Evolutionary conservation across 2,329 filamentous ascomycete species (phyloP), one percentile per base, ranked within the genome.

Genomic region (Dactylellina haptotyla): DNA sequence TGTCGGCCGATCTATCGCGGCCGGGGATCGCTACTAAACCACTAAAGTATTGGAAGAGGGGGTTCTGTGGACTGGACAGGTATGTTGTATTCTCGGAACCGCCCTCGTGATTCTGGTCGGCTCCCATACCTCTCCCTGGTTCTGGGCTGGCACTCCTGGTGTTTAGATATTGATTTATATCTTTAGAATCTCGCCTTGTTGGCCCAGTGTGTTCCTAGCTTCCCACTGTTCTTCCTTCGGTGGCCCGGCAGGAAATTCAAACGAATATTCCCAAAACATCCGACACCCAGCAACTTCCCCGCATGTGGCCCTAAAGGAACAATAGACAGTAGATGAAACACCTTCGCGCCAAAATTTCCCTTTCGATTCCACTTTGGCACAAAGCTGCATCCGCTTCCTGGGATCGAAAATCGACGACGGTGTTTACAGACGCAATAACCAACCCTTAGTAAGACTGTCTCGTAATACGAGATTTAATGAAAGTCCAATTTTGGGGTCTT

Each of bases 401-500:
- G 20, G 20, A 46, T 39, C 18, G 6, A 32, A 59, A 23, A 37
- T 46, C 16, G n/a, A 46, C 3, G 46, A 37, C 30, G 8, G 3
- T 37, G 45, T 20, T 39, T 16, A 37, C 57, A 18, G 12, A 2
- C 4, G 23, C 4, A 23, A 43, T 53, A 25, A 43, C 34, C 18
- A 54, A 64, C 51, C 26, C n/a, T 56, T 50, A 66, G 61, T 73
- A 65, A 73, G 69, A 59, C 61, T 66, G 61, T 73, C 61, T 73
- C 69, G 61, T 66, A 73, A 65, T 66, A 66, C 69, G 69, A 73
- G 69, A 61, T 39, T 48, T 39, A 56, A 72, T 51, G 46, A 54
- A 51, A 48, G 41, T 39, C 67, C 67, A 53, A 61, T 65, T 72
- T 61, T 72, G 53, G 67, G 51, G 54, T 73, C 69, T 73, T 51